Conservation (phyloP, 176 grass and related monocot genomes). For the Canna indica region DNA sequence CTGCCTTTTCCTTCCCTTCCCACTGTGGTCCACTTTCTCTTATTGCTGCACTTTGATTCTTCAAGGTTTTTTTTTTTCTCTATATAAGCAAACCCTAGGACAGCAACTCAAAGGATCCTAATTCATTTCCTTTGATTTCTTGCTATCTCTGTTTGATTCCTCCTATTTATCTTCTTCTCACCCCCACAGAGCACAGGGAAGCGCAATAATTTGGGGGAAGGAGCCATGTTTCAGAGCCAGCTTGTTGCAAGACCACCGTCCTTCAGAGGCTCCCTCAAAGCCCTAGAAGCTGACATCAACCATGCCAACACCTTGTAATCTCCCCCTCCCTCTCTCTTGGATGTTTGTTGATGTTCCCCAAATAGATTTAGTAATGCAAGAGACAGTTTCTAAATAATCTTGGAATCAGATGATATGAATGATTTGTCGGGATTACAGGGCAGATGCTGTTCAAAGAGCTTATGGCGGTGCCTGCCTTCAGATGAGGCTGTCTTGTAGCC, state of each 20-base stretch:
- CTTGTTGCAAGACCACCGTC: constrained; percentile 53
- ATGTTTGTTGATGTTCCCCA: constrained; percentile 3
- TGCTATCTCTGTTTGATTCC: constrained; percentile 30
- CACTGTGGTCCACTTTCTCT: not conserved
- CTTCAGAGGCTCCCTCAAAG: constrained; percentile 87
- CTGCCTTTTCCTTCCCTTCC: not conserved
- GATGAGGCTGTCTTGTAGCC: constrained; percentile 94
- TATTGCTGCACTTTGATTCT: not conserved
- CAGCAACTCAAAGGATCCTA: not conserved
- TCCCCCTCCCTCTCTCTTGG: not conserved
- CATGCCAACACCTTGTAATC: constrained; percentile 95
- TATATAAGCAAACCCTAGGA: not conserved
- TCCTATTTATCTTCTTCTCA: constrained; percentile 17
- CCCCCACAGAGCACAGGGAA: not conserved
- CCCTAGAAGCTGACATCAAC: constrained; percentile 92
- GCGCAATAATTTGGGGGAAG: too few relatives aligned
- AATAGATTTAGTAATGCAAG: not conserved
- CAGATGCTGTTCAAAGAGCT: constrained; percentile 77
- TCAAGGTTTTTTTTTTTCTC: not conserved
- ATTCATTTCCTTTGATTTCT: constrained; percentile 30
- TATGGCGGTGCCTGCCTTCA: constrained; percentile 90
- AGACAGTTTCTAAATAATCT: too few relatives aligned
- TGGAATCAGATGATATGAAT: too few relatives aligned
- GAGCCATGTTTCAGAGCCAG: constrained; percentile 70
- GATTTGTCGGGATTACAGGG: constrained; percentile 38